Evolutionary conservation across 495 filamentous ascomycete genomes (phyloP).

Genomic region (Rhizodiscina lignyota): DNA sequence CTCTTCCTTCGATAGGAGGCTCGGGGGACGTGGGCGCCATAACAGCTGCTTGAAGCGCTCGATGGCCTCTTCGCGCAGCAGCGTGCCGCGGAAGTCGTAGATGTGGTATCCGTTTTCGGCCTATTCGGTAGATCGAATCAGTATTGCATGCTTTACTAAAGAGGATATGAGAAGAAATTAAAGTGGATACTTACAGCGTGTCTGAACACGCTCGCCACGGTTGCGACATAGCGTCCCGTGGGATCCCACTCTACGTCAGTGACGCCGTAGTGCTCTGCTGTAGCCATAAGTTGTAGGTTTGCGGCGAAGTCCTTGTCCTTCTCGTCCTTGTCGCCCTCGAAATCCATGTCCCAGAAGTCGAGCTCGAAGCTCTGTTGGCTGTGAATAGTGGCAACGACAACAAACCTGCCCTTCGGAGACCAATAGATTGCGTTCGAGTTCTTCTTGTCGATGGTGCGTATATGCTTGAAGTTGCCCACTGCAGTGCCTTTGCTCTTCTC

Average conservation of each 20-base stretch:
- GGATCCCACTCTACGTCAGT: conserved; percentile 98
- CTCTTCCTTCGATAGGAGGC: conserved; percentile 80
- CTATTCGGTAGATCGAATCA: conserved; percentile 36
- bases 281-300: conserved; percentile 85
- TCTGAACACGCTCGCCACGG: conserved; percentile 86
- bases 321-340: conserved; percentile 88
- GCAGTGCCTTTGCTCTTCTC: conserved; percentile 69
- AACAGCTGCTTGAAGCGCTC: conserved; percentile 95
- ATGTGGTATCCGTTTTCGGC: conserved; percentile 99
- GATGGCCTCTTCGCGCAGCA: conserved; percentile 78
- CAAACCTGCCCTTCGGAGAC: conserved; percentile 94
- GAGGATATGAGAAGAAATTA: not conserved
- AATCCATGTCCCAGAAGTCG: conserved; percentile 95
- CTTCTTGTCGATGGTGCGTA: conserved; percentile 91
- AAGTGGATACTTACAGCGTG: conserved; percentile 61
- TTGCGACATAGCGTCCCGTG: conserved; percentile 82
- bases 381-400: conserved; percentile 79
- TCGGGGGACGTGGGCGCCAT: conserved; percentile 84
- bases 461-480: conserved; percentile 85
- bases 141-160: conserved; percentile 2
- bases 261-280: conserved; percentile 86
- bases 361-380: conserved; percentile 85
- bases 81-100: conserved; percentile 85
- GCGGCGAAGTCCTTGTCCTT: conserved; percentile 85
- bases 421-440: conserved; percentile 99